Percentiles rank a stretch among this genome's conserved stretches.
These are phyloP conservation scores for Acanthamoeba lenticulata DNA, from an alignment of 208 protist species.

Conservation along the genomic window DNA sequence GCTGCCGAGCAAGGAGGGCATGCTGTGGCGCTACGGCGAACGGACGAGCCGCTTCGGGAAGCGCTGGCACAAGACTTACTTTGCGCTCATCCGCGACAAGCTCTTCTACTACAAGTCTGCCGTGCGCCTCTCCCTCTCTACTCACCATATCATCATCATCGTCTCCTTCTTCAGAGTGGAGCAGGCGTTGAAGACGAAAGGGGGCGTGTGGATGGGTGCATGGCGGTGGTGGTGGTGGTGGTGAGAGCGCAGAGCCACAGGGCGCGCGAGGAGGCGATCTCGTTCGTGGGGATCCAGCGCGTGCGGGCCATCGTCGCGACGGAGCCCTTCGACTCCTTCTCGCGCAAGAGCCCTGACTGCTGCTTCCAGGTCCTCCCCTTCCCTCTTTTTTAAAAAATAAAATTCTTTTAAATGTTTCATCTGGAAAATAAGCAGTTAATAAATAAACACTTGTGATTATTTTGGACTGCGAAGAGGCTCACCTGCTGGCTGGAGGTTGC, in stretches of 20 bases:
- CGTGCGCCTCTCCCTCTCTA: not conserved
- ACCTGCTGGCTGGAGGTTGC: not conserved
- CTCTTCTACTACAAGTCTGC: conserved; percentile 51
- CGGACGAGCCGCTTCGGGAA: not conserved
- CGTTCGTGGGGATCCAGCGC: not conserved
- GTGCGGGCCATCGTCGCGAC: not conserved
- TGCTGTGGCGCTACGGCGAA: not conserved
- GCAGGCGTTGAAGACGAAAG: no score
- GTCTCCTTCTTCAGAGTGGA: no score
- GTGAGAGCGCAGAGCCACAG: not conserved
- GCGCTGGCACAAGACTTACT: not conserved
- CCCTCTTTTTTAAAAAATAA: no score
- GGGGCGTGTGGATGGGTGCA: not conserved
- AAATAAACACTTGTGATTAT: no score
- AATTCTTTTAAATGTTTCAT: not conserved
- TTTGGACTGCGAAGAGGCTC: not conserved
- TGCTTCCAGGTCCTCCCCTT: not conserved
- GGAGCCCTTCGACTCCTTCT: conserved; percentile 12
- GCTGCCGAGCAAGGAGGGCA: conserved; percentile 44
- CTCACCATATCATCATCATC: not conserved
- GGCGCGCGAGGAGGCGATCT: not conserved
- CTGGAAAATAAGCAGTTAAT: no score
- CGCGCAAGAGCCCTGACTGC: not conserved
- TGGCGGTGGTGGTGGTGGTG: not conserved
- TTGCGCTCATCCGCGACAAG: not conserved